phyloP scores from a whole-genome alignment of 352 stramenopile genomes.

The Globisporangium rhizosaccharum region DNA sequence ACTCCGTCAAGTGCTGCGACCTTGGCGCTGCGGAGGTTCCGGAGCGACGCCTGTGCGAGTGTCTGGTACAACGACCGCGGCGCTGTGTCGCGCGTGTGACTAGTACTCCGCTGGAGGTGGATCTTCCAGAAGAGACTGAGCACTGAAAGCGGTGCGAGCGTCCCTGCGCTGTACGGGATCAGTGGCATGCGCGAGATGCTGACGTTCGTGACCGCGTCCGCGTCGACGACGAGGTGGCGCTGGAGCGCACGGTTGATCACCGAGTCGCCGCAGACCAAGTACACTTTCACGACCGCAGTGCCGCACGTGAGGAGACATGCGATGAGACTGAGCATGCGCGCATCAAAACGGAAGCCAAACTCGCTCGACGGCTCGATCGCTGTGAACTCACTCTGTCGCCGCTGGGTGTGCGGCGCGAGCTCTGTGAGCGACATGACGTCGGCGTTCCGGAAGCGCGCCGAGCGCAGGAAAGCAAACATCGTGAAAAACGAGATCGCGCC shows the following conservation, averaged over 20 bases:
- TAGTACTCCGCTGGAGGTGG: not conserved
- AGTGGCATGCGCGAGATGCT: slow-evolving; percentile 6
- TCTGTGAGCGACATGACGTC: not conserved
- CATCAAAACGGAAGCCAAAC: slow-evolving; percentile 2
- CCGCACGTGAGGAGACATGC: not conserved
- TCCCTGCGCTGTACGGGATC: slow-evolving; percentile 13
- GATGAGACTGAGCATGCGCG: slow-evolving; percentile 1
- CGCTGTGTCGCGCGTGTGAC: not conserved
- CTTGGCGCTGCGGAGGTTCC: no score
- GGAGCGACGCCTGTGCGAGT: no score
- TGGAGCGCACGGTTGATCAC: not conserved
- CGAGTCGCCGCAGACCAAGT: not conserved
- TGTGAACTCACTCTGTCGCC: not conserved
- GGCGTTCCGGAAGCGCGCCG: not conserved
- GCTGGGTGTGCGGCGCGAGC: not conserved
- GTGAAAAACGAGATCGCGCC: not conserved
- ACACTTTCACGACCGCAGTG: not conserved
- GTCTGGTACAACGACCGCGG: no score
- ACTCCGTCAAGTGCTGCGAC: not conserved
- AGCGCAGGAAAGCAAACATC: slow-evolving; percentile 5
- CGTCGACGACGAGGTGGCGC: not conserved
- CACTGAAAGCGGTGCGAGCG: slow-evolving; percentile 7
- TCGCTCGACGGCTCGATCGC: slow-evolving; percentile 2
- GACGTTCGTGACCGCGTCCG: not conserved
- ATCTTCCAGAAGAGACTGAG: slow-evolving; percentile 18